A percentile compares a stretch with the other conserved stretches of the same genome.
phyloP scores from a whole-genome alignment of 768 basidiomycete species.

The Hericium rajendrae region DNA sequence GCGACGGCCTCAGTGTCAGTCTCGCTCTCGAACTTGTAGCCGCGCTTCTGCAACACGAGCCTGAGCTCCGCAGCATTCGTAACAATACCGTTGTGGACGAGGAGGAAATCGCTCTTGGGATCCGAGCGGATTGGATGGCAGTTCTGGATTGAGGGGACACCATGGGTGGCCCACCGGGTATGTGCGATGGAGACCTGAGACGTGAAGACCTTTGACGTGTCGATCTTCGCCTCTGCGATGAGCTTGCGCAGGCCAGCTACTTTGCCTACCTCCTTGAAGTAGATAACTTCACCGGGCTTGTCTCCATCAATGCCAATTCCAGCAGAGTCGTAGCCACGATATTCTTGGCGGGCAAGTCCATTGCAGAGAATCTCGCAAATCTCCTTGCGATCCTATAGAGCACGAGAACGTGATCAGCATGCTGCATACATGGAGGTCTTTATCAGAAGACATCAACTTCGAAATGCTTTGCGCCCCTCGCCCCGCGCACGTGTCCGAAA shows the following conservation, averaged over 20 bases:
- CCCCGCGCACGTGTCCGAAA: not conserved
- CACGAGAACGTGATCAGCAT: not conserved
- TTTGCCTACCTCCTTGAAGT: conserved; percentile 98
- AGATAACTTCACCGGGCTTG: conserved; percentile 60
- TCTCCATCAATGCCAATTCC: conserved; percentile 90
- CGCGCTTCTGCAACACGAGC: conserved; percentile 90
- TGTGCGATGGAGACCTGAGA: conserved; percentile 96
- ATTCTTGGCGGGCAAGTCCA: conserved; percentile 91
- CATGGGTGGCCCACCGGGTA: conserved; percentile 99
- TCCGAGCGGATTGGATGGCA: conserved; percentile 94
- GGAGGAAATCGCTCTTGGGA: conserved; percentile 68
- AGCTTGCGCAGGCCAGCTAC: conserved; percentile 87
- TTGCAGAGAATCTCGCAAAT: conserved; percentile 85
- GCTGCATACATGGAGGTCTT: no score
- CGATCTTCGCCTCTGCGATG: conserved; percentile 60
- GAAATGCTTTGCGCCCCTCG: not conserved
- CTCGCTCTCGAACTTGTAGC: conserved; percentile 88
- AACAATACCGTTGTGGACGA: conserved; percentile 99
- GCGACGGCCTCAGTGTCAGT: conserved; percentile 98
- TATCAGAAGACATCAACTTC: not conserved
- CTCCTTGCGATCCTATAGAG: conserved; percentile 32
- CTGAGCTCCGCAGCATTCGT: conserved; percentile 87
- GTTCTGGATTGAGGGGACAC: conserved; percentile 77
- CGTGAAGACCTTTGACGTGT: conserved; percentile 68
- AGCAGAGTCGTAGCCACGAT: conserved; percentile 97